Conservation (phyloP, 768 basidiomycete species). For the Phlebiopsis gigantea region DNA sequence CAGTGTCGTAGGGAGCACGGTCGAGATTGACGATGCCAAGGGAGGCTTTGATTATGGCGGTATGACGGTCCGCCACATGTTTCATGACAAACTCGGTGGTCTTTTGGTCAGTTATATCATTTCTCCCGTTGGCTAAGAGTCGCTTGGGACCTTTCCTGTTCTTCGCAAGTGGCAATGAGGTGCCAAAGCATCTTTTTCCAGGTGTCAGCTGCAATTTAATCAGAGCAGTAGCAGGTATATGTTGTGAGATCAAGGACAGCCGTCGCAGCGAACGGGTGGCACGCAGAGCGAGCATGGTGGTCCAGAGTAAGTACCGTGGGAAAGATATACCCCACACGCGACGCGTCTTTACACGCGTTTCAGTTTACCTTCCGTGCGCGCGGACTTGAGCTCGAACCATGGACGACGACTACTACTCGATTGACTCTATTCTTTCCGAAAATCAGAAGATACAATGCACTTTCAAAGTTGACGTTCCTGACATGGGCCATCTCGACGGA, state of each 20-base stretch:
- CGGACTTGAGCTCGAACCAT: slow-evolving; percentile 35
- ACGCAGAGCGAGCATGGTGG: neutral
- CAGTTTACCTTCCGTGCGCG: neutral
- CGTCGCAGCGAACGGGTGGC: neutral
- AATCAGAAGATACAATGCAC: slow-evolving; percentile 95
- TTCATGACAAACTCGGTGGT: neutral
- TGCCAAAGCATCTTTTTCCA: neutral
- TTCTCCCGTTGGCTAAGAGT: too few relatives aligned
- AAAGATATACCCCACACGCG: neutral
- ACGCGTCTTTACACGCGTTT: slow-evolving; percentile 1
- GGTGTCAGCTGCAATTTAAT: neutral
- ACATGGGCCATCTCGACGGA: slow-evolving; percentile 87
- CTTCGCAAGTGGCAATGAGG: neutral
- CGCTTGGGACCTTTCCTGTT: neutral
- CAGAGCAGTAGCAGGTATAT: neutral
- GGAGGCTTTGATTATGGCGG: neutral
- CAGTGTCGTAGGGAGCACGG: neutral
- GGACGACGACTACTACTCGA: slow-evolving; percentile 91
- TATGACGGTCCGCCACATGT: neutral
- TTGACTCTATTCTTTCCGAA: slow-evolving; percentile 87
- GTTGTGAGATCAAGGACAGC: neutral
- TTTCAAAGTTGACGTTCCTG: slow-evolving; percentile 79
- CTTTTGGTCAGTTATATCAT: neutral
- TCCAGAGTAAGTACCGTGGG: neutral
- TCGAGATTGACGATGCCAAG: neutral